Base-by-base conservation (phyloP, 2,329 filamentous ascomycete species). In the Kalmusia sp. region DNA sequence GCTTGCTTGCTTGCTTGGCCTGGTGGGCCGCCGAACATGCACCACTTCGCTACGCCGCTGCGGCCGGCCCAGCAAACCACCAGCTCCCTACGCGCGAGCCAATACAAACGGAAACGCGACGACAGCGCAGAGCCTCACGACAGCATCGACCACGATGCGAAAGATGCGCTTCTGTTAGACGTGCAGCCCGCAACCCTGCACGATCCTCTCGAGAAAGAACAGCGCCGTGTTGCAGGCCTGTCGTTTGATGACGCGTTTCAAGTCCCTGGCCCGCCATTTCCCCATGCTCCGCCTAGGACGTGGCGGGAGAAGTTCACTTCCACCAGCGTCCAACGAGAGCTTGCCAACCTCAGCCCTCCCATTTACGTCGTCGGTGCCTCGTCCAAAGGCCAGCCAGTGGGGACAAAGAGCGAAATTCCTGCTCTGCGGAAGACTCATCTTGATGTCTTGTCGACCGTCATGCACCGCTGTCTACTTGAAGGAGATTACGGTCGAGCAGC, bases 401-500 rank as follows among this genome's bases (percentile, higher is more conserved):
- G 47, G 25, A 51, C 56, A 30, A 47, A 54, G 12, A 46, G 54
- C 37, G 57, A 62, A 39, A 61, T 54, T 24, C 52, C 57, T 24
- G 63, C 61, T 56, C 65, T 82, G 50, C 77, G 78, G 55, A 69
- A 80, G 47, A 78, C 77, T 15, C 88, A 93, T 73, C 73, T 93
- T 4, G 80, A 84, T 50, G 84, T 87, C 9, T 76, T 96, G 51
- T 86, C 86, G 1, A 81, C 87, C 3, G 79, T 93, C 15, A 76
- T 95, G 62, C 88, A 95, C 71, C 84, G 84, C 30, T 91, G 88
- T 65, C 80, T 97, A 34, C 81, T 88, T 24, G 80, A 85, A 55
- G 84, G 86, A 27, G 89, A 96, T 65, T 87, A 92, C 54, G 61
- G 80, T 2, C 87, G 89, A 34, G 92, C 93, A 0, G 84, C 84